Base-by-base conservation (phyloP, 495 filamentous ascomycete genomes). In the Tuber melanosporum region DNA sequence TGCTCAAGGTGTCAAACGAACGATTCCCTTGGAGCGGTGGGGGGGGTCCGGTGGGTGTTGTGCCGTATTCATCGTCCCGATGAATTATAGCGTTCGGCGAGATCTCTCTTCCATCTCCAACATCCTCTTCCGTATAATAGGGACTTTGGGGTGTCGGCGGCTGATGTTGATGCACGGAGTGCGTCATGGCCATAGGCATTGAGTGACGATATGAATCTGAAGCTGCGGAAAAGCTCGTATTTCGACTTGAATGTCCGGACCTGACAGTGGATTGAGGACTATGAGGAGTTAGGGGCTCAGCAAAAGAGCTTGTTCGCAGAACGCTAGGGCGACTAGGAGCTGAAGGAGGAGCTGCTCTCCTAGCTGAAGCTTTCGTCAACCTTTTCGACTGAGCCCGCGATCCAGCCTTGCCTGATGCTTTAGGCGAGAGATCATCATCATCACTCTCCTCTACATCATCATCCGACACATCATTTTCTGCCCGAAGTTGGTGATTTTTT, bases 401-500 rank as follows among this genome's bases (percentile, higher is more conserved):
- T 66, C 57, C 57, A 62, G 84, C 82, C 85, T 85, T 87, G 47
- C 80, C 84, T 81, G 85, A 84, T 72, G 76, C 85, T 85, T 41
- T 89, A 84, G 26, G 87, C 88, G 26, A 88, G 85, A 26, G 88
- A 85, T 70, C 86, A 87, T 81, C 87, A 71, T 89, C 89, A n/a
- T 89, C 89, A 72, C 86, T 86, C 72, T 86, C 86, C 77, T 89
- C 89, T 49, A 87, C 87, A 75, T 88, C 84, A 20, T 85, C 77
- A 71, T 88, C 88, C 20, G 85, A 85, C n/a, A 85, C 85, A 81
- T 88, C 84, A 72, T 88, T 86, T 5, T 91, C 90, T 72, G 78
- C 80, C 47, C 89, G 87, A 45, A 79, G 76, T 46, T 90, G 89
- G 82, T 94, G 92, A 3, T 90, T 90, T 39, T 90, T 89, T 71